Evolutionary conservation across 257 asterid species (phyloP), one percentile per base, ranked within the genome.

Genomic region (Mitragyna speciosa): DNA sequence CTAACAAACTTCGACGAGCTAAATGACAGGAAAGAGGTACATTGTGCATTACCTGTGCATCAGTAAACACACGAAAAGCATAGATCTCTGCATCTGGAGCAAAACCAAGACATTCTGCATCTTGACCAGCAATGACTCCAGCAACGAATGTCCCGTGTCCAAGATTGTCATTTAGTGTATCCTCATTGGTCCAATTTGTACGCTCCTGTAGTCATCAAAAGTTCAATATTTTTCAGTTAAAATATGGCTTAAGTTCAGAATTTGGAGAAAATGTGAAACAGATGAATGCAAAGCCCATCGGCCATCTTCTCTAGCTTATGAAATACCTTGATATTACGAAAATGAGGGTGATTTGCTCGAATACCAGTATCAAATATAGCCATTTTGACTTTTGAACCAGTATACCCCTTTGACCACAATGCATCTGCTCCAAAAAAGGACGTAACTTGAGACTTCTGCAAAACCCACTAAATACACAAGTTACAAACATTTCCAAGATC

Each of bases 131-230:
- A 79, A 95, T 87, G 79, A 95, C 97, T 75, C 99, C 99, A 79
- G 99, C 99, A 79, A 95, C 99, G 87, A 95, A 95, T 77, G 99
- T 95, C 78, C 99, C 99, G 86, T 95, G 99, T 61, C 99, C 99
- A 81, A 95, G 99, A 92, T 92, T 94, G 89, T 96, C 99, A 79
- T 94, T 96, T 74, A 96, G 85, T 36, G 98, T 94, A 87, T 94
- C 92, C 83, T 96, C 99, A 81, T 92, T 90, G 84, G 99, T 94
- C 99, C 99, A 95, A 85, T 95, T 96, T 48, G 99, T 96, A 77
- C 99, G 97, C 86, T 96, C 98, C 97, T 94, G 89, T 79, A 68
- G 79, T 85, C 72, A 49, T 47, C n/a, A 81, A 24, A 6, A 61
- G 75, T 45, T 61, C 49, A 75, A 52, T 26, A 36, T 1, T 36